Conservation (phyloP, 2,329 filamentous ascomycete genomes). For the Myriangium duriaei region DNA sequence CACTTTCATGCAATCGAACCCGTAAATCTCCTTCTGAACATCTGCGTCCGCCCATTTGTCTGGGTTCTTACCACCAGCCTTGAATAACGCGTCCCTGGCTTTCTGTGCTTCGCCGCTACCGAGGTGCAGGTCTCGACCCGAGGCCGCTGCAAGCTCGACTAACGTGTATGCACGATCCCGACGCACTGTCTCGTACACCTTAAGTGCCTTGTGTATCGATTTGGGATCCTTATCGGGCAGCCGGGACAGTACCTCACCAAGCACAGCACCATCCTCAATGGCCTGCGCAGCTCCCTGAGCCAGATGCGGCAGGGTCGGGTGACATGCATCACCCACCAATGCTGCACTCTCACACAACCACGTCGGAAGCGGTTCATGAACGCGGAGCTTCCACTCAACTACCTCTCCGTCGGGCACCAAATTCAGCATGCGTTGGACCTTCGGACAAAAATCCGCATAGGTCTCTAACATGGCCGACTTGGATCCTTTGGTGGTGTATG, state of each 20-base stretch:
- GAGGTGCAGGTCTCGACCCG: slow-evolving; percentile 42
- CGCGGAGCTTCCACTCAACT: slow-evolving; percentile 53
- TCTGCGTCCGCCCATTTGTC: slow-evolving; percentile 42
- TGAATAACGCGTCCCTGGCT: slow-evolving; percentile 44
- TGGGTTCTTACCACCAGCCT: slow-evolving; percentile 30
- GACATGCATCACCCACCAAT: slow-evolving; percentile 48
- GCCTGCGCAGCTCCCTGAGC: slow-evolving; percentile 54
- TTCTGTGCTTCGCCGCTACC: slow-evolving; percentile 45
- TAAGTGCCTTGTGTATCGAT: slow-evolving; percentile 40
- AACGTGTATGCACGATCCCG: slow-evolving; percentile 45
- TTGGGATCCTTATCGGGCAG: slow-evolving; percentile 34
- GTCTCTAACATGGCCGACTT: slow-evolving; percentile 49
- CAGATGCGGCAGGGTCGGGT: slow-evolving; percentile 51
- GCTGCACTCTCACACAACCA: slow-evolving; percentile 45
- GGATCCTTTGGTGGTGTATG: slow-evolving; percentile 50
- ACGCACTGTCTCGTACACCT: slow-evolving; percentile 43
- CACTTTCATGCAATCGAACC: slow-evolving; percentile 32
- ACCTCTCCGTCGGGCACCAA: slow-evolving; percentile 52
- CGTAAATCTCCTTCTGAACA: slow-evolving; percentile 38
- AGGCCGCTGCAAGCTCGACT: slow-evolving; percentile 44
- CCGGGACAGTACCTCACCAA: slow-evolving; percentile 39
- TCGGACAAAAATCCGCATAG: slow-evolving; percentile 49
- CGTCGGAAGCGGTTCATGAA: slow-evolving; percentile 48
- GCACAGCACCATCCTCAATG: slow-evolving; percentile 49
- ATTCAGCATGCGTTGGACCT: slow-evolving; percentile 47